A percentile compares a stretch with the other conserved stretches of the same genome.
phyloP scores from a whole-genome alignment of 2,329 filamentous ascomycete genomes.

The Laburnicola sp. region DNA sequence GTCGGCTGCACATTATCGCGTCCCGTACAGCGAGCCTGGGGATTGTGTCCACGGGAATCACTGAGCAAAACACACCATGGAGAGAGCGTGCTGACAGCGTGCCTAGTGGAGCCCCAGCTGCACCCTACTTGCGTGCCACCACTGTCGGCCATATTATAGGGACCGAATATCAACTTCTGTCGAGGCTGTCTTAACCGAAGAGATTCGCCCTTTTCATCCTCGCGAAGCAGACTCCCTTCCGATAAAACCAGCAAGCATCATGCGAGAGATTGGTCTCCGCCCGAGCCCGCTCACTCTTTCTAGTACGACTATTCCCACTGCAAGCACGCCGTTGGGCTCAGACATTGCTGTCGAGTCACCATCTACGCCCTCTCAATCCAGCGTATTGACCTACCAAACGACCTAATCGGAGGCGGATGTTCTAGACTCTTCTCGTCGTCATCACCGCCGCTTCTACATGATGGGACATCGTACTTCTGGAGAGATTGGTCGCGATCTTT shows the following conservation, averaged over 20 bases:
- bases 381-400: constrained; percentile 35
- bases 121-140: constrained; percentile 52
- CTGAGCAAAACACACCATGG: neutral
- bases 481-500: constrained; percentile 26
- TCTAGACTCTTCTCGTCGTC: constrained; percentile 25
- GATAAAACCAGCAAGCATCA: constrained; percentile 39
- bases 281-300: constrained; percentile 2
- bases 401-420: constrained; percentile 36
- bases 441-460: constrained; percentile 35
- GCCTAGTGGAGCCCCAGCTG: constrained; percentile 35
- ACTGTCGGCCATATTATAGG: constrained; percentile 55
- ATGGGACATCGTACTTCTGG: constrained; percentile 28
- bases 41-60: neutral
- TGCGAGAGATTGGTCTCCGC: constrained; percentile 42
- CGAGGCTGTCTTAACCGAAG: constrained; percentile 46
- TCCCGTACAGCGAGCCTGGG: no score
- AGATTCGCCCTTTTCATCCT: constrained; percentile 38
- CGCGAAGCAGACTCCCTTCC: constrained; percentile 40
- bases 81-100: constrained; percentile 8
- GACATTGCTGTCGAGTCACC: constrained; percentile 17
- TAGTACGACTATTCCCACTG: constrained; percentile 1
- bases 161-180: constrained; percentile 53
- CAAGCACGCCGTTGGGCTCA: constrained; percentile 14
- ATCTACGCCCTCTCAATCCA: constrained; percentile 23
- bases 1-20: constrained; percentile 1